Evolutionary conservation across 106 monocot species (phyloP).

Genomic region (Cymbidium sinense): DNA sequence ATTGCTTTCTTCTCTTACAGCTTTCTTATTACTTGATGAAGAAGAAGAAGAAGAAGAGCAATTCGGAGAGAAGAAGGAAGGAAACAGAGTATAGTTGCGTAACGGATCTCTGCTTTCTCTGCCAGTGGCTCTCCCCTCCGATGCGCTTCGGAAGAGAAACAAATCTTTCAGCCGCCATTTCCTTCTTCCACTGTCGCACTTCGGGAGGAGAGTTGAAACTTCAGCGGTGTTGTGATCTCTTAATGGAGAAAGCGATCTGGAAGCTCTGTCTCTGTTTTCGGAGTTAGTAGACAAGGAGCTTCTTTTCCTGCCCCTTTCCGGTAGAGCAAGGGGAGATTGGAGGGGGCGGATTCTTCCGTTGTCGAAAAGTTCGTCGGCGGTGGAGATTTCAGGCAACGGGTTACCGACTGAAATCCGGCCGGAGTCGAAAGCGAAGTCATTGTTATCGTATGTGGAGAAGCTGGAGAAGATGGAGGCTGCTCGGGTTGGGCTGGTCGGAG

Average conservation of each 20-base stretch:
- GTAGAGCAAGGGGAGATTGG: background rate
- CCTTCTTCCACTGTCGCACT: slow-evolving; percentile 16
- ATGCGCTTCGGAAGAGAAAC: slow-evolving; percentile 63
- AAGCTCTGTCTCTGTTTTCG: slow-evolving; percentile 22
- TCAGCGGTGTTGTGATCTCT: background rate
- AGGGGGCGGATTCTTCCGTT: slow-evolving; percentile 5
- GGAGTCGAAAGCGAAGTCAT: slow-evolving; percentile 8
- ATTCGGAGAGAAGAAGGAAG: background rate
- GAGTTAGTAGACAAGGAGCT: slow-evolving; percentile 5
- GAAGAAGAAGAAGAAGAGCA: background rate
- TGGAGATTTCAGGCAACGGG: background rate
- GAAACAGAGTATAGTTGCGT: slow-evolving; percentile 22
- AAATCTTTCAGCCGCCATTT: slow-evolving; percentile 59
- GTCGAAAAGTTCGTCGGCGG: slow-evolving; percentile 19
- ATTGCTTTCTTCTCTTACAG: slow-evolving; percentile 4
- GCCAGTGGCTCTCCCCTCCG: slow-evolving; percentile 26
- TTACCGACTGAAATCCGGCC: background rate
- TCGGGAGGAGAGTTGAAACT: background rate
- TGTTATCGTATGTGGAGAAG: slow-evolving; percentile 14
- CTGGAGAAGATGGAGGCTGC: slow-evolving; percentile 31
- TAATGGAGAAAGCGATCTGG: slow-evolving; percentile 39
- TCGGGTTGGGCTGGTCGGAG: slow-evolving; percentile 49
- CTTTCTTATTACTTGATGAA: background rate
- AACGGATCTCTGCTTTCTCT: slow-evolving; percentile 36
- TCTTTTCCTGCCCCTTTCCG: slow-evolving; percentile 17